phyloP scores from a whole-genome alignment of 2,329 filamentous ascomycete species.

The Trichoderma asperellum region DNA sequence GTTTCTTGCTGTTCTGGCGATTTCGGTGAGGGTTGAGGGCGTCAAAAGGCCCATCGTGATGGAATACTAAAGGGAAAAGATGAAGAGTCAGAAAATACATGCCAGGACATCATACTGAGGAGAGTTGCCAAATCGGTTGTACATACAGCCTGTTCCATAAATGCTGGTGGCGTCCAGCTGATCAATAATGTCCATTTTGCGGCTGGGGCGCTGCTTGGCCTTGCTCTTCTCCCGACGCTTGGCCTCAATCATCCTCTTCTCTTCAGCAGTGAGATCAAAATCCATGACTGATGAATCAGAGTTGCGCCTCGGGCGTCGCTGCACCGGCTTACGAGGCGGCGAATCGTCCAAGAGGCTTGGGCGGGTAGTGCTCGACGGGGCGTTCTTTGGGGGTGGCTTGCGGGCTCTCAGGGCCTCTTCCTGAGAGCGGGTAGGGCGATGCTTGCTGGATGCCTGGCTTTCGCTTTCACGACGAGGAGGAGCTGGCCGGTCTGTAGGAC shows the following conservation, averaged over 20 bases:
- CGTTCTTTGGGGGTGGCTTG: constrained; percentile 41
- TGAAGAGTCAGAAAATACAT: constrained; percentile 13
- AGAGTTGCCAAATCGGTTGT: background rate
- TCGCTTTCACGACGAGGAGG: constrained; percentile 42
- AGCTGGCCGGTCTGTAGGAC: constrained; percentile 39
- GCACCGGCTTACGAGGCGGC: constrained; percentile 44
- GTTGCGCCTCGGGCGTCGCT: constrained; percentile 68
- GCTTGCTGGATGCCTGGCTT: constrained; percentile 54
- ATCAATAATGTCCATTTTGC: constrained; percentile 85
- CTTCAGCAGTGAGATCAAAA: constrained; percentile 59
- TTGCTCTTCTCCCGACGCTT: constrained; percentile 47
- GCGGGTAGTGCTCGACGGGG: constrained; percentile 42
- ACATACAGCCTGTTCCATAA: constrained; percentile 86
- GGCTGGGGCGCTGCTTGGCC: constrained; percentile 52
- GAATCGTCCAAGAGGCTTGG: constrained; percentile 43
- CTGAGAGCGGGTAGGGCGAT: constrained; percentile 67
- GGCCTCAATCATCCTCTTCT: constrained; percentile 46
- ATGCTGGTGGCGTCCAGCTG: constrained; percentile 96
- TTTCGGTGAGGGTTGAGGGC: constrained; percentile 95
- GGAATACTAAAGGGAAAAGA: constrained; percentile 70
- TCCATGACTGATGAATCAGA: constrained; percentile 77
- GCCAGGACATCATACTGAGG: background rate
- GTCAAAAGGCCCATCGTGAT: constrained; percentile 97
- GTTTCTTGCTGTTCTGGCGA: constrained; percentile 74
- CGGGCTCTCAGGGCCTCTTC: constrained; percentile 65